Evolutionary conservation across 2,329 filamentous ascomycete genomes (phyloP).

Genomic region (Aspergillus vadensis): DNA sequence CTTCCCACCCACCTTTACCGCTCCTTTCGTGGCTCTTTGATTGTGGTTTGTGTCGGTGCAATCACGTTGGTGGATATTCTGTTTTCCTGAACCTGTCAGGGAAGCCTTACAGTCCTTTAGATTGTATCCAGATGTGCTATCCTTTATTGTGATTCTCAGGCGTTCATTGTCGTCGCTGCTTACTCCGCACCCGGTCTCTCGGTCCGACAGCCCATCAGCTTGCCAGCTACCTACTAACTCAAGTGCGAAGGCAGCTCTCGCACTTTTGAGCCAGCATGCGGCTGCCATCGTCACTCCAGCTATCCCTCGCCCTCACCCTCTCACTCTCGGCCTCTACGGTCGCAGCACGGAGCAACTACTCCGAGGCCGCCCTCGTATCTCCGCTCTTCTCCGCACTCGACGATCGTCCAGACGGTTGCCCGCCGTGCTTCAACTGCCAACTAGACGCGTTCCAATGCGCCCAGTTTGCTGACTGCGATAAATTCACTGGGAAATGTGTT

Average conservation of each 20-base stretch:
- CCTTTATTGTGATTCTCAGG: slow-evolving; percentile 2
- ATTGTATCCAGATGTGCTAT: slow-evolving; percentile 1
- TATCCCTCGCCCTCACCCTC: slow-evolving; percentile 31
- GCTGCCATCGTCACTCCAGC: slow-evolving; percentile 23
- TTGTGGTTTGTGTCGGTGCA: not conserved
- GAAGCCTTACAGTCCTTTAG: not conserved
- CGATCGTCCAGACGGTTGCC: slow-evolving; percentile 61
- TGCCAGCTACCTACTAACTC: not conserved
- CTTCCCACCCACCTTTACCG: slow-evolving; percentile 1
- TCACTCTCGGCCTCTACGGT: slow-evolving; percentile 25
- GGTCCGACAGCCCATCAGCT: slow-evolving; percentile 6
- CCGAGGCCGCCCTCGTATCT: slow-evolving; percentile 61
- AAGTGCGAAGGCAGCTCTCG: not conserved
- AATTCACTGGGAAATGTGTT: slow-evolving; percentile 86
- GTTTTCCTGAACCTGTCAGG: not conserved
- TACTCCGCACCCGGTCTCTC: slow-evolving; percentile 18
- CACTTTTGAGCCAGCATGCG: slow-evolving; percentile 29
- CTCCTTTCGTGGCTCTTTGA: slow-evolving; percentile 5
- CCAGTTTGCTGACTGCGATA: slow-evolving; percentile 87
- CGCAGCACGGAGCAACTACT: slow-evolving; percentile 54
- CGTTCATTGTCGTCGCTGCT: slow-evolving; percentile 13
- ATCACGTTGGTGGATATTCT: not conserved
- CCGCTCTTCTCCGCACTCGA: slow-evolving; percentile 71
- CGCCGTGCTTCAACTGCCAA: slow-evolving; percentile 89
- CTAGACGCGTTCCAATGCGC: slow-evolving; percentile 88